These are phyloP conservation scores for Aspergillus saccharolyticus DNA, from an alignment of 495 filamentous ascomycete species.

Conservation along the genomic window DNA sequence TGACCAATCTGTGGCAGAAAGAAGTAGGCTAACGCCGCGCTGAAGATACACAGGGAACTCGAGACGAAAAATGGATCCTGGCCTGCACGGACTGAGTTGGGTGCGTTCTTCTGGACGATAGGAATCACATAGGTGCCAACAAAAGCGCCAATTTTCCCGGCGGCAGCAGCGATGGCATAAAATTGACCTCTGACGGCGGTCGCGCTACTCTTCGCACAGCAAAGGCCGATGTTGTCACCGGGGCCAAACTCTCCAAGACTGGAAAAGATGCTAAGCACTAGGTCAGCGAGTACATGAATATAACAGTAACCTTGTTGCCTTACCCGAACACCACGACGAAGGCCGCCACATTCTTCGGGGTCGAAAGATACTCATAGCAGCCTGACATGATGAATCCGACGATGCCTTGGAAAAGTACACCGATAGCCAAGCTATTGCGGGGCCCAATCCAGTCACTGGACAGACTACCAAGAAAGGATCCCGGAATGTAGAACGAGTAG, in stretches of 20 bases:
- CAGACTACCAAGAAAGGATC: slow-evolving; percentile 69
- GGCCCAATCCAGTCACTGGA: slow-evolving; percentile 73
- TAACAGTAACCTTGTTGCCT: slow-evolving; percentile 2
- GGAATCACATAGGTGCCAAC: slow-evolving; percentile 83
- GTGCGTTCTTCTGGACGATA: slow-evolving; percentile 60
- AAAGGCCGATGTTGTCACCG: slow-evolving; percentile 84
- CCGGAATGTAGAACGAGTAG: slow-evolving; percentile 83
- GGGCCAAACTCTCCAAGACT: slow-evolving; percentile 81
- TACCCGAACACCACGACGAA: slow-evolving; percentile 71
- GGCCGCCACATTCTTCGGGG: slow-evolving; percentile 58
- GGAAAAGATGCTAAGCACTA: slow-evolving; percentile 61
- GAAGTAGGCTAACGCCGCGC: slow-evolving; percentile 53
- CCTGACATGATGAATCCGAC: slow-evolving; percentile 86
- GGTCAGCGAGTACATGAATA: neutral
- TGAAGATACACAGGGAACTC: slow-evolving; percentile 58
- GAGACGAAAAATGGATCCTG: slow-evolving; percentile 80
- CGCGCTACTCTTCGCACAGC: slow-evolving; percentile 81
- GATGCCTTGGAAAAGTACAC: slow-evolving; percentile 64
- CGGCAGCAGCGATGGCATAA: slow-evolving; percentile 81
- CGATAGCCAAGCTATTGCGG: slow-evolving; percentile 60
- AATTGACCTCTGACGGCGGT: slow-evolving; percentile 86
- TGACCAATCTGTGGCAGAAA: slow-evolving; percentile 63
- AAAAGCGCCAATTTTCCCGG: slow-evolving; percentile 86
- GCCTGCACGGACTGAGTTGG: slow-evolving; percentile 53
- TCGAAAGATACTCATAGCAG: slow-evolving; percentile 59